Conservation (phyloP, 2,329 filamentous ascomycete genomes). For the Clarireedia sp. region DNA sequence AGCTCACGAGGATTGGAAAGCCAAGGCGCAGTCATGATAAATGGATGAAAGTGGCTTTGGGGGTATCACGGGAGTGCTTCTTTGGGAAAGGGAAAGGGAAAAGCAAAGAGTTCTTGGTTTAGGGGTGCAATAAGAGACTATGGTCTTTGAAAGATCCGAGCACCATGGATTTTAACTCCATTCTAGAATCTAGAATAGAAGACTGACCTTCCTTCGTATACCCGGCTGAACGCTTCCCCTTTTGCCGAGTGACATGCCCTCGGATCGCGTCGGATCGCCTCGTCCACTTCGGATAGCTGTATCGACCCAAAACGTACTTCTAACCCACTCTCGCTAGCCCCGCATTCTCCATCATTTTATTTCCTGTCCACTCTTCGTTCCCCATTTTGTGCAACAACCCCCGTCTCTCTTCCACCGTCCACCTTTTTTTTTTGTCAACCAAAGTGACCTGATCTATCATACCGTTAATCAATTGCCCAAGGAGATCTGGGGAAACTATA, state of each 20-base stretch:
- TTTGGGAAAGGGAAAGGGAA: neutral
- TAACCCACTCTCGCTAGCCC: neutral
- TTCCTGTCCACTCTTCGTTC: neutral
- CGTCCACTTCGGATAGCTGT: too few relatives aligned
- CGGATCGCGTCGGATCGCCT: too few relatives aligned
- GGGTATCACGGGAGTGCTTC: neutral
- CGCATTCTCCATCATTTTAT: neutral
- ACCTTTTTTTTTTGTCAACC: neutral
- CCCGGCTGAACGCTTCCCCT: too few relatives aligned
- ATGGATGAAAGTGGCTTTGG: neutral
- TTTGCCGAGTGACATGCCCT: too few relatives aligned
- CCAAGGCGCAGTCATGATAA: slow-evolving; percentile 5
- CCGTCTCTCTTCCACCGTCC: neutral
- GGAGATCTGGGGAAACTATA: too few relatives aligned
- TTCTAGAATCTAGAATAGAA: too few relatives aligned
- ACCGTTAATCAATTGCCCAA: neutral
- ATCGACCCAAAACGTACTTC: too few relatives aligned
- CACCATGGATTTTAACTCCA: too few relatives aligned
- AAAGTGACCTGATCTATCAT: neutral
- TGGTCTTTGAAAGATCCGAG: too few relatives aligned
- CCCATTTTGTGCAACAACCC: neutral
- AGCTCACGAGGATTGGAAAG: slow-evolving; percentile 56
- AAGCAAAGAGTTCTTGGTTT: neutral
- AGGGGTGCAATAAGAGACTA: too few relatives aligned
- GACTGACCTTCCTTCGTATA: too few relatives aligned